Percentiles rank a stretch among this genome's conserved stretches.
phyloP scores from a whole-genome alignment of 2,329 filamentous ascomycete genomes.

The Aspergillus bombycis region DNA sequence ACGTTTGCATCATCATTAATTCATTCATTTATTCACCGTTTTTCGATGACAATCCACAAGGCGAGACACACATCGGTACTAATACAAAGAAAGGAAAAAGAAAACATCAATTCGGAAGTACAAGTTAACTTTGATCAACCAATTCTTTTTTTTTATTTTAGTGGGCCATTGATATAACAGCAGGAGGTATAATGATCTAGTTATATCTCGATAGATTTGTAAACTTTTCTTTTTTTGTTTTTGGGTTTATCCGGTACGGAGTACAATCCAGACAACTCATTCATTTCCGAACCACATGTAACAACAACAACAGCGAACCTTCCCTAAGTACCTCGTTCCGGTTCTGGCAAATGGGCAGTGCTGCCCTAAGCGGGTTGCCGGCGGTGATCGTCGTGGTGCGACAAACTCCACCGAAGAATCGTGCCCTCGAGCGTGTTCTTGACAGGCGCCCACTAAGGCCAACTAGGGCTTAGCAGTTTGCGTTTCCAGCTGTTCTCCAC shows the following conservation, averaged over 20 bases:
- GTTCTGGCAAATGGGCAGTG: neutral
- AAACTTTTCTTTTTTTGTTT: neutral
- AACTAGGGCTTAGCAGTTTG: neutral
- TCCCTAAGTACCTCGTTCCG: neutral
- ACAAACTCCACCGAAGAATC: neutral
- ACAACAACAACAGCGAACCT: neutral
- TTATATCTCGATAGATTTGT: neutral
- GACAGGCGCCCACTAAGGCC: neutral
- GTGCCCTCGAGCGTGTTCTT: neutral
- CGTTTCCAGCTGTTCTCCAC: neutral
- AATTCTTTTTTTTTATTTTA: neutral
- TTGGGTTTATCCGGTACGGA: neutral
- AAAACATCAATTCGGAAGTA: neutral
- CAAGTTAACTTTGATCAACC: neutral
- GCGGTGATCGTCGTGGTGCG: constrained; percentile 1
- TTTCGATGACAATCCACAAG: neutral
- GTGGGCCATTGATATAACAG: neutral
- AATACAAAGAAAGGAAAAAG: constrained; percentile 9
- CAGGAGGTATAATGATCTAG: neutral
- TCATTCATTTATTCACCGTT: neutral
- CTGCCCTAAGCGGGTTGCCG: constrained; percentile 2
- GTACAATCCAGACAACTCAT: neutral
- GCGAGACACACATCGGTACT: constrained; percentile 1
- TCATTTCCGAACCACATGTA: neutral
- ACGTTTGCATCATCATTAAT: constrained; percentile 8